Evolutionary conservation across 2,329 filamentous ascomycete genomes (phyloP), one percentile per base, ranked within the genome.

Genomic region (Sporothrix dimorphospora): DNA sequence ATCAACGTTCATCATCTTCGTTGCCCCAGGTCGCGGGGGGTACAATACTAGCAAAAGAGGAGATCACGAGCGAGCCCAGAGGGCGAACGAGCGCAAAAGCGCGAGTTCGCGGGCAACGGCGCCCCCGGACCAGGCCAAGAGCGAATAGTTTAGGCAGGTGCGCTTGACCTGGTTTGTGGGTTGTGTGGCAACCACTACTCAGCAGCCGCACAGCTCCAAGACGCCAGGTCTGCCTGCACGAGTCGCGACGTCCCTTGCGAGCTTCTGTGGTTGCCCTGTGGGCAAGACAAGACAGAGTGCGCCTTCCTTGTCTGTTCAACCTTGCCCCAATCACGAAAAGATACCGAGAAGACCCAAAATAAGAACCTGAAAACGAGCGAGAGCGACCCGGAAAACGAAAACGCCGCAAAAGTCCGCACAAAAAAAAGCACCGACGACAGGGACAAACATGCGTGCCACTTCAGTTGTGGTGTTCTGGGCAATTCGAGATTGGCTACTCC

Each of bases 401-500:
- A 65, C 38, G 21, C 27, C 21, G 12, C 59, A 24, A 42, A 19
- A 8, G 24, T 30, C 53, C 24, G 16, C 27, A n/a, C 27, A 38
- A 59, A 19, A 55, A 21, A 55, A 27, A 45, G 16, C 38, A 14
- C 59, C 38, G 59, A 42, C 38, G 19, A 16, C 21, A 45, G 38
- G 24, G 59, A 63, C 59, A 42, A n/a, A 12, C 11, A 11, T 65
- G 38, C 38, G 14, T 65, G 34, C 34, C 57, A 63, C 19, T 24
- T 24, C 49, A 27, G 51, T 55, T 34, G 16, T 16, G 30, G 51
- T 8, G 59, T 11, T 45, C 38, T 65, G 38, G 38, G 59, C 59
- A 63, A 6, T 47, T 57, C 34, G 49, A 57, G 34, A 69, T 57
- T 69, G 38, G 49, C 38, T 71, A 63, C 65, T 42, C 71, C 71